Evolutionary conservation across 2,329 filamentous ascomycete genomes (phyloP), one percentile per base, ranked within the genome.

Genomic region (Bimuria novae-zelandiae): DNA sequence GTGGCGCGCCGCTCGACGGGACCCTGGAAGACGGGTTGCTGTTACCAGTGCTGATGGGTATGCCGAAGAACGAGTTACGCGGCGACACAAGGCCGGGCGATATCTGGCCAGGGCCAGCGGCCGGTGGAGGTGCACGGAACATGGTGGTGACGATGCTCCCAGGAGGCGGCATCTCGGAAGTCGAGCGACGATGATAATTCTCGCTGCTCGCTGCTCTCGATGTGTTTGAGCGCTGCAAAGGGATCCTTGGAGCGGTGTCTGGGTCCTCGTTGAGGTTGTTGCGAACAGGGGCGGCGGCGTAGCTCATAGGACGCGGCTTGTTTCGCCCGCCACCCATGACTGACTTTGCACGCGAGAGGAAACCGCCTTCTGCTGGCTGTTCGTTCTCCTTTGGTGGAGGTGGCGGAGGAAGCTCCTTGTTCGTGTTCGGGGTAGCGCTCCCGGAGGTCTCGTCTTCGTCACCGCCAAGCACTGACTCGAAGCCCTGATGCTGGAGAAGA

Each of bases 401-500:
- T 0, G 90, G 86, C 2, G 89, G 84, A 5, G 90, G 90, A 16
- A 95, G 84, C n/a, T 94, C 92, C 74, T 96, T 96, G 73, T 94
- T 88, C 32, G 80, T 83, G 68, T 89, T 83, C 25, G 73, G 72
- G 12, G 60, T 55, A 60, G 62, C 57, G 3, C 48, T 54, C 70
- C 51, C 64, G 33, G 54, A 48, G 23, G 57, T 61, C 36, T 49
- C 52, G 51, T 71, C 77, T 51, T 88, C 84, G 46, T 84, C 84
- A 73, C 90, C 89, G 71, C 96, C 91, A 35, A 97, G 81, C 55
- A 97, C 96, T 57, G 90, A 87, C 76, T 99, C 93, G 63, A 96
- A 97, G 62, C 96, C 92, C 68, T 96, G 89, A 75, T 97, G 90
- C 70, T 96, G 89, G 57, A 99, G 83, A 39, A 99, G 84, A 51